Evolutionary conservation across 805 yeast genomes (phyloP).

Genomic region (Suhomyces canberraensis): DNA sequence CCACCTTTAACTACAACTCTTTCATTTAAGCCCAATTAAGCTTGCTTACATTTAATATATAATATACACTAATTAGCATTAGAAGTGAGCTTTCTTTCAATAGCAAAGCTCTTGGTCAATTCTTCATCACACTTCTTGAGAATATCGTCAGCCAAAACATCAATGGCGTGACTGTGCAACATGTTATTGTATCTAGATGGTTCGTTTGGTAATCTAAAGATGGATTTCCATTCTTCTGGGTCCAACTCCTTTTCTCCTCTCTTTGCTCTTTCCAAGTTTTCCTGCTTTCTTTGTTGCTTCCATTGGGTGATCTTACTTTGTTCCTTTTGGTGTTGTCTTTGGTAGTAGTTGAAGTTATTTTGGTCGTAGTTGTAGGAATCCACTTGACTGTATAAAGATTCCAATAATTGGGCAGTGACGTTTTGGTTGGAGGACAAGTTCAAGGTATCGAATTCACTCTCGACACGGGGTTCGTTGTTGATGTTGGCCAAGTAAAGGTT

Average conservation of each 20-base stretch:
- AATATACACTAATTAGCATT: conserved; percentile 1
- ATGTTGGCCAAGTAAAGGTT: conserved; percentile 46
- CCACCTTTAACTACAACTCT: too few species aligned
- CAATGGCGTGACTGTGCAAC: conserved; percentile 64
- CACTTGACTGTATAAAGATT: conserved; percentile 61
- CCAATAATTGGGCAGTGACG: conserved; percentile 49
- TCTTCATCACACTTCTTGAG: conserved; percentile 69
- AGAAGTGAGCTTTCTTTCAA: conserved; percentile 48
- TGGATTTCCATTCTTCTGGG: conserved; percentile 59
- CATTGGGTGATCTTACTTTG: conserved; percentile 66
- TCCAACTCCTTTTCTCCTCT: conserved; percentile 53
- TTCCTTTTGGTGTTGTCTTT: conserved; percentile 71
- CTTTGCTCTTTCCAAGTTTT: conserved; percentile 59
- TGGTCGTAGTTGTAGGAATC: conserved; percentile 77
- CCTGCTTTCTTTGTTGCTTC: conserved; percentile 67
- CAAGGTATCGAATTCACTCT: conserved; percentile 34
- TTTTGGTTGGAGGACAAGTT: conserved; percentile 43
- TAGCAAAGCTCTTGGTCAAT: conserved; percentile 58
- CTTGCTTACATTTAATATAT: too few species aligned
- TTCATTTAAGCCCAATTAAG: too few species aligned
- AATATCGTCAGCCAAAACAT: conserved; percentile 66
- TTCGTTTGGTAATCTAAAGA: conserved; percentile 66
- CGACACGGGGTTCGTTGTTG: conserved; percentile 15
- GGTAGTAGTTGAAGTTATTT: conserved; percentile 77
- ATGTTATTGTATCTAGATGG: conserved; percentile 74